These are phyloP conservation scores for Coccomyxa subellipsoidea DNA, from an alignment of 163 green algal species.

Conservation along the genomic window DNA sequence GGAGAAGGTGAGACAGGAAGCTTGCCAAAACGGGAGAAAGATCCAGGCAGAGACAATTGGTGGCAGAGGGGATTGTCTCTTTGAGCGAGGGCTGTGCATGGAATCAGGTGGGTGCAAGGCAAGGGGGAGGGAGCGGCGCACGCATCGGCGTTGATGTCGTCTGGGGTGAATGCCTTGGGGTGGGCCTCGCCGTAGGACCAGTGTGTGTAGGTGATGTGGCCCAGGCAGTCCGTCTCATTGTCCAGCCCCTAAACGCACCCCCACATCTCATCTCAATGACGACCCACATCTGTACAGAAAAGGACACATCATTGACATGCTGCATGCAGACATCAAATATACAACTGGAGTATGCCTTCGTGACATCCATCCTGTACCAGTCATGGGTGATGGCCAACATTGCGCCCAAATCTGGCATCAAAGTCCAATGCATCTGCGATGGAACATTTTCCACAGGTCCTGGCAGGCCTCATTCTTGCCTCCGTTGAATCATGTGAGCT, in stretches of 20 bases:
- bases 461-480: no score
- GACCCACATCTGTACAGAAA: neutral
- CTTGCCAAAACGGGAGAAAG: neutral
- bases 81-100: no score
- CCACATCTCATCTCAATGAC: neutral
- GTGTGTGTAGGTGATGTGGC: slow-evolving; percentile 11
- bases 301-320: neutral
- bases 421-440: no score
- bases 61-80: no score
- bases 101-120: neutral
- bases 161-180: slow-evolving; percentile 1
- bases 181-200: slow-evolving; percentile 13
- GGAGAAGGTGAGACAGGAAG: no score
- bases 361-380: no score
- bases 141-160: slow-evolving; percentile 12
- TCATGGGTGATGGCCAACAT: no score
- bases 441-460: no score
- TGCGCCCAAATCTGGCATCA: no score
- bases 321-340: neutral
- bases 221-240: slow-evolving; percentile 24
- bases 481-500: no score
- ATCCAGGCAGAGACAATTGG: no score
- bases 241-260: neutral
- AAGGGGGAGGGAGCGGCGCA: neutral
- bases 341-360: no score